phyloP scores from a whole-genome alignment of 495 filamentous ascomycete species.

The Daldinia loculata region DNA sequence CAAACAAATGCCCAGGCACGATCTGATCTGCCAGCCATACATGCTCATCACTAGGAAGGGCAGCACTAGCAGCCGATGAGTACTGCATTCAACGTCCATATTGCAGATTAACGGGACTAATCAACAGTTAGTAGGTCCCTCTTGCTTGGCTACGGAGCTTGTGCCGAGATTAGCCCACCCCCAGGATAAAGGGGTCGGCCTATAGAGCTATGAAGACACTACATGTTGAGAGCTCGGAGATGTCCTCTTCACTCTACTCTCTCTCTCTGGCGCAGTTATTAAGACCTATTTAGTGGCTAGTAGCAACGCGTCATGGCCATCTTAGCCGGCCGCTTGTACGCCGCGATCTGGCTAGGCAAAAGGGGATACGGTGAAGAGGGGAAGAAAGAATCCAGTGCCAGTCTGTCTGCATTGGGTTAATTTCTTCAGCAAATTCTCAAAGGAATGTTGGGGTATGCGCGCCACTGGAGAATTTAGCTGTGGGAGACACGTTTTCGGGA shows the following conservation, averaged over 20 bases:
- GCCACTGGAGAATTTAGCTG: constrained; percentile 36
- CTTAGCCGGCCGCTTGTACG: constrained; percentile 5
- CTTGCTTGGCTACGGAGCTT: constrained; percentile 4
- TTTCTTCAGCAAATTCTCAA: constrained; percentile 26
- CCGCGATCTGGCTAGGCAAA: constrained; percentile 25
- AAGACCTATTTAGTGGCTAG: neutral
- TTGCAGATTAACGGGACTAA: constrained; percentile 23
- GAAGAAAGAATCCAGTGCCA: constrained; percentile 29
- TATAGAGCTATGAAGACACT: constrained; percentile 17
- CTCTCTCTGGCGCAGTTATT: neutral
- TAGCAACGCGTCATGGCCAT: constrained; percentile 4
- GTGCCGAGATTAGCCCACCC: constrained; percentile 13
- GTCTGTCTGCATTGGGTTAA: constrained; percentile 47
- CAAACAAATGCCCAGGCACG: constrained; percentile 38
- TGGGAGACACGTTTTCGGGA: constrained; percentile 43
- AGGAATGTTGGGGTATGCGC: constrained; percentile 41
- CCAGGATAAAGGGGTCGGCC: constrained; percentile 10
- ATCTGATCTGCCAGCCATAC: constrained; percentile 19
- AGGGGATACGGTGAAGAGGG: constrained; percentile 19
- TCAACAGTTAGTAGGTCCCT: constrained; percentile 8
- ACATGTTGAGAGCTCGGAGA: constrained; percentile 5
- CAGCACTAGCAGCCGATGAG: constrained; percentile 4
- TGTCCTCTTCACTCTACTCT: neutral
- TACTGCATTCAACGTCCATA: constrained; percentile 12
- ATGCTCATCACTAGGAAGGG: constrained; percentile 13